Evolutionary conservation across 495 filamentous ascomycete species (phyloP), one percentile per base, ranked within the genome.

Genomic region (Penicillium tannophilum): DNA sequence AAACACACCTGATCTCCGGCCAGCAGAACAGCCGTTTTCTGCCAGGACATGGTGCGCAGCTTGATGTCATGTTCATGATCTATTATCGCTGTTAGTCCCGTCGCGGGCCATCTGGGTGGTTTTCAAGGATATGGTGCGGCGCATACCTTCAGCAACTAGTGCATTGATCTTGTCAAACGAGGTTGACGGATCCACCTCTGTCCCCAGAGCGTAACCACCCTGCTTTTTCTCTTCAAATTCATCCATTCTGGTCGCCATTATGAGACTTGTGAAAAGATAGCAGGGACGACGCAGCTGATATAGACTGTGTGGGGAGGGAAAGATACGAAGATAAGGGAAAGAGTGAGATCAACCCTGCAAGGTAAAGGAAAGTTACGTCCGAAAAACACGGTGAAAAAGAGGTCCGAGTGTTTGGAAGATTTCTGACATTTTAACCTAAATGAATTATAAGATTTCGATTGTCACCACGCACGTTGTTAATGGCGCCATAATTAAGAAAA

Each of bases 21-120:
- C 5, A 80, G 69, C 35, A 80, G 51, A 60, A 70, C 75, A 6
- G 77, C 75, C 0, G 76, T 75, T 55, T 78, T 78, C 54, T 78
- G 76, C 76, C 77, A 80, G 12, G 76, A 76, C 77, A 80, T 78
- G 5, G 77, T 80, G 23, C 77, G 68, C 9, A 78, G 68, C 58
- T 77, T 72, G 61, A 78, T 80, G 3, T 78, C 75, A 74, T 79
- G 76, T 57, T 68, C 30, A 28, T 77, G 74, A 50, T 79, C 76
- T 77, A 35, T 24, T 39, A 41, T 44, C 43, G 58, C 35, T 17
- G 30, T 43, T 23, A 56, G 44, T 36, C 28, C 17, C 11, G 3
- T 10, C 6, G 28, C 28, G 6, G 28, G 28, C 28, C 28, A 28
- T 28, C 39, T 14, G 11, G 6, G 14, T 42, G 9, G 16, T 14